phyloP scores from a whole-genome alignment of 2,329 filamentous ascomycete genomes.

The Didymella lethalis region DNA sequence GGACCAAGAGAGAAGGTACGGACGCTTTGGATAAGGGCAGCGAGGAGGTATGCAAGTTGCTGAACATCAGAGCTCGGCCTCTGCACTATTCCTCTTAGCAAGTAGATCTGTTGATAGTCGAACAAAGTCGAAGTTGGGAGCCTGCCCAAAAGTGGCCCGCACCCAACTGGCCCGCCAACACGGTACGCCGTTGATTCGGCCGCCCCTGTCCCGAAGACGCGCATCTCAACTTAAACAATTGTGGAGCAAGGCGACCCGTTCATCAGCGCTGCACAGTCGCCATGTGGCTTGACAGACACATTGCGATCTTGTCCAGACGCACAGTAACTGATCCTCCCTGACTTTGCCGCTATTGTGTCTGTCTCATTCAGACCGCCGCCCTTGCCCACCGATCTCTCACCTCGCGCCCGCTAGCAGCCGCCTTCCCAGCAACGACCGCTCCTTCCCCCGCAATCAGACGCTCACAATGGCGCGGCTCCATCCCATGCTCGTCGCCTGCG shows the following conservation, averaged over 20 bases:
- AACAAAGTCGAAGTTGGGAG: not conserved
- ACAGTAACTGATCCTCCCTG: constrained; percentile 6
- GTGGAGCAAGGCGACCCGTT: constrained; percentile 16
- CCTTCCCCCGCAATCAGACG: not conserved
- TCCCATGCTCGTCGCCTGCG: constrained; percentile 45
- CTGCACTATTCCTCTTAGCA: constrained; percentile 21
- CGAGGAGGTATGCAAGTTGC: constrained; percentile 25
- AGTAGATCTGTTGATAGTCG: not conserved
- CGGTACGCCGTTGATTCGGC: constrained; percentile 17
- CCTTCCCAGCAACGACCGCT: not conserved
- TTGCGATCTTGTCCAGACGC: not conserved
- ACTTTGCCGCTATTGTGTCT: constrained; percentile 2
- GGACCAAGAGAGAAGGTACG: constrained; percentile 35
- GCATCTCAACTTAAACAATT: constrained; percentile 17
- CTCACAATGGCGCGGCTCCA: constrained; percentile 37
- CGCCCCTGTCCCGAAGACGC: constrained; percentile 10
- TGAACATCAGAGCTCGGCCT: constrained; percentile 10
- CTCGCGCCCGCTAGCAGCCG: not conserved
- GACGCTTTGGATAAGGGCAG: constrained; percentile 46
- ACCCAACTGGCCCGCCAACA: constrained; percentile 2
- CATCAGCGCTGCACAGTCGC: constrained; percentile 9
- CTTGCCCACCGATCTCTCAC: not conserved
- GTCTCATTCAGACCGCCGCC: not conserved
- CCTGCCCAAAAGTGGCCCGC: not conserved
- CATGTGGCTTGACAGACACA: constrained; percentile 16